Base-by-base conservation (phyloP, 2,329 filamentous ascomycete genomes). In the Fusarium heterosporum region DNA sequence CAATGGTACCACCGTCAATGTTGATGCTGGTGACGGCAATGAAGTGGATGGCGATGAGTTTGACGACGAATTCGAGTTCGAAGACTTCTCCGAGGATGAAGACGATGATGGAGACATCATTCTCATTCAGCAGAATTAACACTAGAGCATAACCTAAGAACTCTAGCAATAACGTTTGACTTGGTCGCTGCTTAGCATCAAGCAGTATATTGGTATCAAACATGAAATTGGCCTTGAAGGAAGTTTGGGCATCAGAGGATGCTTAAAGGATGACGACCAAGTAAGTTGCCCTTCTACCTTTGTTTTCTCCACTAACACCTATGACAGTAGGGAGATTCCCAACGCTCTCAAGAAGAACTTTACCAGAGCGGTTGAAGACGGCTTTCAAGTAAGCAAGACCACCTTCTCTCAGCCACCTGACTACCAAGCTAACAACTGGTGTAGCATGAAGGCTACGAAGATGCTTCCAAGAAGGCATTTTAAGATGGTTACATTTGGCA, bases 391-490 rank as follows among this genome's bases (percentile, higher is more conserved):
- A n/a, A 36, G 8, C 14, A 36, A 17, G n/a, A 9, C 3, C n/a
- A 5, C 4, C 16, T n/a, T 9, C 10, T 7, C 8, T 9, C 4
- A n/a, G n/a, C n/a, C n/a, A n/a, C n/a, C n/a, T n/a, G 5, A 1
- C 8, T 11, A 36, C 8, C 34, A 5, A 16, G 5, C 34, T 36
- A 17, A 36, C 34, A 3, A 10, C 5, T n/a, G 10, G n/a, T 36
- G 34, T 32, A 13, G 11, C 28, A 29, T 29, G 5, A 29, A 29
- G 34, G 34, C 16, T 36, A 9, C 34, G 4, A n/a, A n/a, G 32
- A 11, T 10, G 34, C 5, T n/a, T n/a, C 4, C 34, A 36, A 4
- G 22, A 6, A 22, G 22, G 22, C 22, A 22, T 22, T 22, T 22
- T 11, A n/a, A 36, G 32, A 11, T 10, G 34, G 5, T n/a, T n/a